Base-by-base conservation (phyloP, 75 land plant species). In the Pinus tabuliformis region DNA sequence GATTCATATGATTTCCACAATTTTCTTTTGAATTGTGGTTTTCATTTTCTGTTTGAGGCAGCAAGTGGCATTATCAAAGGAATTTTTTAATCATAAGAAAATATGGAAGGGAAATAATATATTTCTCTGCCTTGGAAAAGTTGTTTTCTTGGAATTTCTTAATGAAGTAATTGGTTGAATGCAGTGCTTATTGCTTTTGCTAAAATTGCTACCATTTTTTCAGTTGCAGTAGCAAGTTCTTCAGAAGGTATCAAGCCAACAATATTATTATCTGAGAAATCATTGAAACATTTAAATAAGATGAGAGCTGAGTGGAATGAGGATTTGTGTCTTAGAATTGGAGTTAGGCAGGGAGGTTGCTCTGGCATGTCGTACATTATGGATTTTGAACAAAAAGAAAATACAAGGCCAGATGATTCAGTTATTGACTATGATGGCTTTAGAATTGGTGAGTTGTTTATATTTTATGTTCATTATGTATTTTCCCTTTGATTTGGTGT, bases 291-390 rank as follows among this genome's bases (percentile, higher is more conserved):
- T 81, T 86, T 96, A 76, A 94, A 77, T 39, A 96, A 81, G 33
- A 83, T 96, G 87, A 81, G 89, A 64, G 83, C 88, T 54, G 96
- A 93, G 59, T 73, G 76, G 30, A 86, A 78, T 62, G 90, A 90
- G 77, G 95, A 96, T 80, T 62, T 96, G 26, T 92, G 92, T 70
- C 83, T 96, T 58, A 88, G 99, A 78, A 92, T 96, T 77, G 99
- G 99, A 70, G 99, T 94, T 2, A 91, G 88, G 78, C 95, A 94
- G 80, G 99, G 99, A 17, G 97, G 99, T n/a, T 96, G 97, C 84
- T 95, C 98, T n/a, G 97, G 97, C 57, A 95, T 95, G 96, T 95
- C 97, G 0, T 89, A 89, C 61, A 75, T 84, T 28, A 91, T 89
- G 91, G 93, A 89, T 62, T 89, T 91, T 78, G 93, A 89, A 58